Conservation (phyloP, 1,139 yeast genomes). For the Torulaspora pretoriensis region DNA sequence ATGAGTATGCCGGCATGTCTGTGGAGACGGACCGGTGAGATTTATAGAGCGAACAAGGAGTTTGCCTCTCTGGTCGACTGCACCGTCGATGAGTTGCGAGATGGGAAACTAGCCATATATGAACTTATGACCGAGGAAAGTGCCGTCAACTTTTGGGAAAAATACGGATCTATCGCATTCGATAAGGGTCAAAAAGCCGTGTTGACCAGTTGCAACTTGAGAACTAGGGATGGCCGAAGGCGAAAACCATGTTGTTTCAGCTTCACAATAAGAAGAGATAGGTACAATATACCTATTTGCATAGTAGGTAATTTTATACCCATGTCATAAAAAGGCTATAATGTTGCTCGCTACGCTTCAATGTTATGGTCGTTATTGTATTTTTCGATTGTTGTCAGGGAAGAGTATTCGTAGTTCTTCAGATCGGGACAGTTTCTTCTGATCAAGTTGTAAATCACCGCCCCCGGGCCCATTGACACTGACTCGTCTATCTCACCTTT, state of each 20-base stretch:
- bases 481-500: conserved; percentile 19
- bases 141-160: conserved; percentile 98
- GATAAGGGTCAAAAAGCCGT: conserved; percentile 96
- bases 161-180: conserved; percentile 93
- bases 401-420: conserved; percentile 26
- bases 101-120: conserved; percentile 87
- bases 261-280: conserved; percentile 86
- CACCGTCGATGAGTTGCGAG: conserved; percentile 83
- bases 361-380: conserved; percentile 16
- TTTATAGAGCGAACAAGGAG: conserved; percentile 91
- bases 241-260: conserved; percentile 89
- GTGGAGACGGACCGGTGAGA: conserved; percentile 97
- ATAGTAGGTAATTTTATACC: conserved; percentile 96
- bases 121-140: conserved; percentile 95
- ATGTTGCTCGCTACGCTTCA: background rate
- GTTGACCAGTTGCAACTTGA: conserved; percentile 80
- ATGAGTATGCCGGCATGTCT: conserved; percentile 98
- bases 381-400: conserved; percentile 26
- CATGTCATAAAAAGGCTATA: conserved; percentile 35
- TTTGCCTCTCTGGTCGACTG: conserved; percentile 96
- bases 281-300: conserved; percentile 93
- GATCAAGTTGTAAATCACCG: conserved; percentile 29
- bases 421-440: conserved; percentile 28
- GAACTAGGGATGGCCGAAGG: conserved; percentile 78
- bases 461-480: conserved; percentile 34